Evolutionary conservation across 2,329 filamentous ascomycete species (phyloP).

Genomic region (Magnaporthales sp.): DNA sequence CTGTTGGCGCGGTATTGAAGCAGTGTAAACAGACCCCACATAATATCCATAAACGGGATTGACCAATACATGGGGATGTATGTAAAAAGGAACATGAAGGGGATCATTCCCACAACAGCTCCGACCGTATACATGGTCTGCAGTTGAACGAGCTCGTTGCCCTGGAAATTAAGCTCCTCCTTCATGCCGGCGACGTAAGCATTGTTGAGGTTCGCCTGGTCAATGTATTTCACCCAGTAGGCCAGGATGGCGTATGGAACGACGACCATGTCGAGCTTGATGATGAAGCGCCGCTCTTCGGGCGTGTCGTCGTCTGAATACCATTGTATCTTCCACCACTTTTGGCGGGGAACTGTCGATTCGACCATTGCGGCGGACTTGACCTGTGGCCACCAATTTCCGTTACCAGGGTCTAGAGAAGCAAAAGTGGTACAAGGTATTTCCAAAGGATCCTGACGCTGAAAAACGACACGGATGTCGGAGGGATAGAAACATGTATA

Average conservation of each 20-base stretch:
- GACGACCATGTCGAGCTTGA: slow-evolving; percentile 46
- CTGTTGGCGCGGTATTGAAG: slow-evolving; percentile 40
- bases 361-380: neutral
- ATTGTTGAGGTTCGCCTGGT: slow-evolving; percentile 44
- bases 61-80: slow-evolving; percentile 40
- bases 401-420: neutral
- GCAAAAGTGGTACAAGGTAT: neutral
- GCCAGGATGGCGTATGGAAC: slow-evolving; percentile 46
- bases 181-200: slow-evolving; percentile 19
- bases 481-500: too few relatives aligned
- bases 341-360: slow-evolving; percentile 7
- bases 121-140: slow-evolving; percentile 44
- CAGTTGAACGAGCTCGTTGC: slow-evolving; percentile 30
- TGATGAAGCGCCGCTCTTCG: slow-evolving; percentile 40
- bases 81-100: slow-evolving; percentile 28
- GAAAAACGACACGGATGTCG: too few relatives aligned
- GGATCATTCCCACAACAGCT: slow-evolving; percentile 40
- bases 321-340: slow-evolving; percentile 35
- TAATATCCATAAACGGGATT: slow-evolving; percentile 40
- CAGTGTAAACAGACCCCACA: slow-evolving; percentile 46
- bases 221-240: slow-evolving; percentile 49
- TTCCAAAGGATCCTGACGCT: neutral
- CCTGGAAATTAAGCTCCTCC: slow-evolving; percentile 9
- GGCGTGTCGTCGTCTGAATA: slow-evolving; percentile 38
- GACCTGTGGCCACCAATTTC: too few relatives aligned